phyloP scores from a whole-genome alignment of 192 early-diverging fungal species.

The Haplosporangium gracile region DNA sequence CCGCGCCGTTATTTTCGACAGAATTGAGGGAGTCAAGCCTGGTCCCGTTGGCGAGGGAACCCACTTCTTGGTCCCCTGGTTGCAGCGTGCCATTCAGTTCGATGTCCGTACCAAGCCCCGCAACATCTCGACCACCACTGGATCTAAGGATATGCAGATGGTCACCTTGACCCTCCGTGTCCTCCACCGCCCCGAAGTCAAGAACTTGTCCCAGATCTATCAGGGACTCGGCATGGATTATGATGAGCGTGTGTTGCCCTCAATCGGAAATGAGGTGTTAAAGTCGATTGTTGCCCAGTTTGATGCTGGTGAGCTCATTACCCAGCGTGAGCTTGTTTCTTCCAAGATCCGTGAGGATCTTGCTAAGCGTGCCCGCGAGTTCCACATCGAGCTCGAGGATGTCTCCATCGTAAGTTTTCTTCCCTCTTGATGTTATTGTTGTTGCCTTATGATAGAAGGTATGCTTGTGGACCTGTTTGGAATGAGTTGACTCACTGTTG shows the following conservation, averaged over 20 bases:
- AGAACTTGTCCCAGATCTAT: conserved; percentile 85
- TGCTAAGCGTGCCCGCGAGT: conserved; percentile 92
- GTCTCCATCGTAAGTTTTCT: conserved; percentile 91
- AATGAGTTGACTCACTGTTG: neutral
- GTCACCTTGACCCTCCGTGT: conserved; percentile 94
- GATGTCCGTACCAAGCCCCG: conserved; percentile 97
- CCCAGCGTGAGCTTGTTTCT: conserved; percentile 96
- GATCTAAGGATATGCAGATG: conserved; percentile 99
- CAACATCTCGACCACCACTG: conserved; percentile 99
- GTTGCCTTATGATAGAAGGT: neutral
- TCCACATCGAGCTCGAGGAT: conserved; percentile 96
- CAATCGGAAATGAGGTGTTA: conserved; percentile 99
- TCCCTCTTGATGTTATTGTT: neutral
- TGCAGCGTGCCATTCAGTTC: conserved; percentile 89
- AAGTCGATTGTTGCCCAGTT: conserved; percentile 99
- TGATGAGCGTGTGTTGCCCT: conserved; percentile 97
- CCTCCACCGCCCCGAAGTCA: conserved; percentile 87
- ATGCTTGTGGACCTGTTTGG: neutral
- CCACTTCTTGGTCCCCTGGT: conserved; percentile 98
- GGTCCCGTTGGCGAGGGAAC: conserved; percentile 91
- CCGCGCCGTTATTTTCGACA: conserved; percentile 97
- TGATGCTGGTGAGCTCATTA: conserved; percentile 97
- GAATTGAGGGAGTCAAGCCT: conserved; percentile 90
- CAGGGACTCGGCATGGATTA: conserved; percentile 94
- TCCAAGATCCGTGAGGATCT: conserved; percentile 94